A percentile compares a stretch with the other conserved stretches of the same genome.
phyloP scores from a whole-genome alignment of 805 yeast genomes.

The Saccharomycopsis javanensis region DNA sequence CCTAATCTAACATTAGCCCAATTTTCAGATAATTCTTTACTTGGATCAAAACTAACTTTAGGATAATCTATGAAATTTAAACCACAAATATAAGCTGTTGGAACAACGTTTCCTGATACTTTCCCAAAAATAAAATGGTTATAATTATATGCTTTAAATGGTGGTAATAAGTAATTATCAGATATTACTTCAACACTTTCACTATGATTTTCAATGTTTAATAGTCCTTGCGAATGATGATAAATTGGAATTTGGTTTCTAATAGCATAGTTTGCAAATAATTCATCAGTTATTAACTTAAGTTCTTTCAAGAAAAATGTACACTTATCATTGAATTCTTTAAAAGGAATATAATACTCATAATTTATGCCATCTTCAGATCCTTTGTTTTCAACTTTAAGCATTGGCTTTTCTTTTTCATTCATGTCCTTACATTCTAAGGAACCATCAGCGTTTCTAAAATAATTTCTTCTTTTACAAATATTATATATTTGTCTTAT shows the following conservation, averaged over 20 bases:
- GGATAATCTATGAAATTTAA: conserved; percentile 26
- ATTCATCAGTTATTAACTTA: conserved; percentile 26
- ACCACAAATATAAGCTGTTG: conserved; percentile 29
- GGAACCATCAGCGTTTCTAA: conserved; percentile 7
- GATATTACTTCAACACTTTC: conserved; percentile 20
- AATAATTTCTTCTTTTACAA: conserved; percentile 4
- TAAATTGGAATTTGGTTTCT: conserved; percentile 23
- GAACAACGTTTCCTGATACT: conserved; percentile 30
- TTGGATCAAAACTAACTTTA: conserved; percentile 4
- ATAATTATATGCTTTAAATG: conserved; percentile 29
- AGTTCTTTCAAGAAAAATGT: conserved; percentile 22
- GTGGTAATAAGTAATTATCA: conserved; percentile 19
- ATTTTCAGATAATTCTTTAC: not conserved
- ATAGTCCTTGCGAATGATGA: conserved; percentile 24
- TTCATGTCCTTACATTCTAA: conserved; percentile 5
- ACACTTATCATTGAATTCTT: not conserved
- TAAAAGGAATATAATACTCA: not conserved
- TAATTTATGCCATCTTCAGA: not conserved
- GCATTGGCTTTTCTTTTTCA: not conserved
- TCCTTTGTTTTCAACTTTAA: not conserved
- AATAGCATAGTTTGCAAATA: conserved; percentile 24
- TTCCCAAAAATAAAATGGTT: conserved; percentile 31
- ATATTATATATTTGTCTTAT: conserved; percentile 13
- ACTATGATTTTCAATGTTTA: conserved; percentile 21
- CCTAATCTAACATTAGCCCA: conserved; percentile 22